Percentiles rank a stretch among this genome's conserved stretches.
Conservation (phyloP, 768 basidiomycete genomes). For the Suillus subluteus region DNA sequence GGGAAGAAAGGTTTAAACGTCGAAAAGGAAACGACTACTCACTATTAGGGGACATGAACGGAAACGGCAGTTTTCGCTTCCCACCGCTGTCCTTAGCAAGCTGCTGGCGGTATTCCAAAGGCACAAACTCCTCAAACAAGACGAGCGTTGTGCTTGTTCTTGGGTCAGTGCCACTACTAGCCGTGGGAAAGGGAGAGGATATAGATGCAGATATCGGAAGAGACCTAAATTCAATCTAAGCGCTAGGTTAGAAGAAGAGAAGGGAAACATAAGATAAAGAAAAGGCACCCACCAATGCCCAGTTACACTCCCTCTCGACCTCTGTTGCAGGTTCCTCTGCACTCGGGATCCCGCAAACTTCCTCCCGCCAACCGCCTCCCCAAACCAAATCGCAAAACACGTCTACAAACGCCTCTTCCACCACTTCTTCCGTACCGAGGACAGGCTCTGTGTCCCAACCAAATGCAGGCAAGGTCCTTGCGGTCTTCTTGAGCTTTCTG, state of each 20-base stretch:
- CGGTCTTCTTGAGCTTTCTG: conserved; percentile 82
- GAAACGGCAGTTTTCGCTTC: conserved; percentile 67
- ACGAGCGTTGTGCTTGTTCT: conserved; percentile 74
- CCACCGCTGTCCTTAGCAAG: conserved; percentile 57
- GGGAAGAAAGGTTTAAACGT: conserved; percentile 32
- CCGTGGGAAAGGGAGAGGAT: conserved; percentile 15
- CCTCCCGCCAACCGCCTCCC: conserved; percentile 85
- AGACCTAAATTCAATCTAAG: conserved; percentile 86
- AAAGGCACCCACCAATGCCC: conserved; percentile 74
- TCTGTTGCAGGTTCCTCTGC: conserved; percentile 53
- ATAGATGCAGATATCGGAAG: conserved; percentile 47
- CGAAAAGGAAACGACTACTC: conserved; percentile 7
- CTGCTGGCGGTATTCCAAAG: conserved; percentile 81
- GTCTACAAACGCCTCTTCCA: conserved; percentile 91
- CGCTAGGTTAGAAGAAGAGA: conserved; percentile 11
- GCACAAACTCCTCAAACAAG: conserved; percentile 94
- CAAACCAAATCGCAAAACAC: conserved; percentile 84
- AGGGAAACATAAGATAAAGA: neutral
- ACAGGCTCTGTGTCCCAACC: conserved; percentile 92
- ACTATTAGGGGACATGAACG: conserved; percentile 54
- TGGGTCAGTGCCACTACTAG: conserved; percentile 51
- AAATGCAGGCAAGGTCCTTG: conserved; percentile 74
- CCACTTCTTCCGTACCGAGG: conserved; percentile 72
- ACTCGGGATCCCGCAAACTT: conserved; percentile 83
- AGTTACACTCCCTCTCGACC: conserved; percentile 83